Evolutionary conservation across 2,329 filamentous ascomycete species (phyloP).

Genomic region (Leptographium wingfieldii): DNA sequence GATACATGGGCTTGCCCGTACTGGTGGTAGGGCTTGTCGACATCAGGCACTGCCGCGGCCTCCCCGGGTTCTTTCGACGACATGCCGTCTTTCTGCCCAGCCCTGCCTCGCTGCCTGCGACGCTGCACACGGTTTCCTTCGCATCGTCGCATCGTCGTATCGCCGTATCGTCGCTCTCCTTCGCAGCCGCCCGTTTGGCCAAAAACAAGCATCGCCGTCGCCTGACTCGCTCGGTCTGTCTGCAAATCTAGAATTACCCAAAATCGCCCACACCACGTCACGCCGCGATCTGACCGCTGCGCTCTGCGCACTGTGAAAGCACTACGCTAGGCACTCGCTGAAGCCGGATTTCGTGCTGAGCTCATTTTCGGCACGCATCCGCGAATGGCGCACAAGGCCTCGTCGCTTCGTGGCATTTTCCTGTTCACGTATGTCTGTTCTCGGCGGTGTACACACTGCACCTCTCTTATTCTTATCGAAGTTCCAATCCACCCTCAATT

Average conservation of each 20-base stretch:
- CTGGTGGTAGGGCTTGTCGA: not conserved
- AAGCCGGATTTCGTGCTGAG: not conserved
- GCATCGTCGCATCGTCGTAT: too few relatives aligned
- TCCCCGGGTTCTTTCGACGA: not conserved
- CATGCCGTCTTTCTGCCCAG: not conserved
- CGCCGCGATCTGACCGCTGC: not conserved
- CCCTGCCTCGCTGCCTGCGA: too few relatives aligned
- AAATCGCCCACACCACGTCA: not conserved
- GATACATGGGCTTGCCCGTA: not conserved
- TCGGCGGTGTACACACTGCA: not conserved
- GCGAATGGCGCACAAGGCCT: not conserved
- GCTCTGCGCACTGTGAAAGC: not conserved
- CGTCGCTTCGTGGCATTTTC: not conserved
- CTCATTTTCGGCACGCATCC: not conserved
- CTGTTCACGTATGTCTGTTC: not conserved
- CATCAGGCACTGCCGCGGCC: not conserved
- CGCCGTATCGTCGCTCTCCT: too few relatives aligned
- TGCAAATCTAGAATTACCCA: too few relatives aligned
- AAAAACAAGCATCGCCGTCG: not conserved
- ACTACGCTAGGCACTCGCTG: not conserved
- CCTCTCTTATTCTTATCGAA: not conserved
- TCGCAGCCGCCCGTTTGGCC: too few relatives aligned
- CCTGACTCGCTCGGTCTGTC: not conserved
- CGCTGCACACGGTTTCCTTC: too few relatives aligned
- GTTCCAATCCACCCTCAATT: not conserved